A percentile compares a stretch with the other conserved stretches of the same genome.
These are phyloP conservation scores for Melocanna baccifera DNA, from an alignment of 176 grass and related monocot genomes.

Conservation along the genomic window DNA sequence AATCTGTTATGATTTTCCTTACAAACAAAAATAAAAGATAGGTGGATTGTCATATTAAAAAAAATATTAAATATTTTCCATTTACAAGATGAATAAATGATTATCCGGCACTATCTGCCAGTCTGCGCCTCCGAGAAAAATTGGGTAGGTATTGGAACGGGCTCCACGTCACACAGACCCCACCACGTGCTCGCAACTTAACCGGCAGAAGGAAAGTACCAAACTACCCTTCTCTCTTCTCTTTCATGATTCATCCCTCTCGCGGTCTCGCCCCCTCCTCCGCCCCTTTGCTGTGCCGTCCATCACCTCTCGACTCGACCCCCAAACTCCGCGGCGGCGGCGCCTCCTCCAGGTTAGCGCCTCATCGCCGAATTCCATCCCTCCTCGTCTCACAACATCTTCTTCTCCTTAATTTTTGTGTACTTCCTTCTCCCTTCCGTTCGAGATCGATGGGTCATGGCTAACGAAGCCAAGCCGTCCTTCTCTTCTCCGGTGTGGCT, in stretches of 20 bases:
- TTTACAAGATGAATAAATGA: too few relatives aligned
- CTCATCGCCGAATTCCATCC: neutral
- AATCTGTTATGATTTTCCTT: too few relatives aligned
- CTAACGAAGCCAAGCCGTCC: neutral
- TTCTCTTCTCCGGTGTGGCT: neutral
- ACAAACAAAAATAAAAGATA: too few relatives aligned
- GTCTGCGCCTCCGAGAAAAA: too few relatives aligned
- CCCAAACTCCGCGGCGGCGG: neutral
- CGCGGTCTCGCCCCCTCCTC: too few relatives aligned
- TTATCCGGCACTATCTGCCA: too few relatives aligned
- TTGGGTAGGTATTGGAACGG: neutral
- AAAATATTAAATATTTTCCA: too few relatives aligned
- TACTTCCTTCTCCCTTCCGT: neutral
- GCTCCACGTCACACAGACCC: neutral
- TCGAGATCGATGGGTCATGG: neutral
- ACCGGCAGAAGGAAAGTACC: neutral
- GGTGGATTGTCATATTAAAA: too few relatives aligned
- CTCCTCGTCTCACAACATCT: neutral
- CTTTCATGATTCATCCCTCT: neutral
- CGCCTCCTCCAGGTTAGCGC: neutral
- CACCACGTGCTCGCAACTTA: neutral
- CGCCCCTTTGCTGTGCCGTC: neutral
- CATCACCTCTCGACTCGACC: neutral
- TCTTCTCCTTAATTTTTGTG: neutral
- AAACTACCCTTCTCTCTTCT: neutral